Conservation (phyloP, 371 early-diverging fungal genomes). For the Mucor sp. region DNA sequence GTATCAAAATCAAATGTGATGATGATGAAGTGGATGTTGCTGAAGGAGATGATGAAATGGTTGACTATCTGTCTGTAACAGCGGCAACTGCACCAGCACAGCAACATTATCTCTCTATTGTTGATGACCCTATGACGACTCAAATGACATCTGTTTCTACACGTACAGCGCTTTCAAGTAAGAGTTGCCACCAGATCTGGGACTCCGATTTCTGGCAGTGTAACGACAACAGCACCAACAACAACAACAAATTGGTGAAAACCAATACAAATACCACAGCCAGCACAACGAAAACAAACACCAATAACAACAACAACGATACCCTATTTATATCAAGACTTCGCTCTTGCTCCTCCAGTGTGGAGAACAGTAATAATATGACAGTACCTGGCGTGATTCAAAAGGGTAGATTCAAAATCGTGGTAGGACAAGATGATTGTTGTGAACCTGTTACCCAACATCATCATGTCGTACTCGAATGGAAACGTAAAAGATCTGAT, state of each 20-base stretch:
- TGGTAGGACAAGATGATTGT: slow-evolving; percentile 33
- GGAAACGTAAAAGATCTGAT: slow-evolving; percentile 47
- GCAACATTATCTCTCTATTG: not conserved
- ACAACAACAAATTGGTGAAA: slow-evolving; percentile 8
- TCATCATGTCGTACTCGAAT: slow-evolving; percentile 39
- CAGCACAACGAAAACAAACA: not conserved
- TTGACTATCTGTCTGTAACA: not conserved
- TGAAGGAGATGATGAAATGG: not conserved
- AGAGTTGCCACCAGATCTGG: slow-evolving; percentile 41
- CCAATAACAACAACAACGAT: slow-evolving; percentile 10
- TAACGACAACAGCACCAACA: slow-evolving; percentile 4
- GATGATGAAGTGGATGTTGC: not conserved
- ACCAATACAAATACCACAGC: not conserved
- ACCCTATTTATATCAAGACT: slow-evolving; percentile 27
- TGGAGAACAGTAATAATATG: slow-evolving; percentile 4
- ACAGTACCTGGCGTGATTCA: slow-evolving; percentile 29
- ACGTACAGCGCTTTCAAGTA: slow-evolving; percentile 23
- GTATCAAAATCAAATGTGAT: slow-evolving; percentile 34
- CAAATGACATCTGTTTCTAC: slow-evolving; percentile 28
- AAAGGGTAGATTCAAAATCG: slow-evolving; percentile 48
- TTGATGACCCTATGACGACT: slow-evolving; percentile 8
- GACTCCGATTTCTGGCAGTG: slow-evolving; percentile 46
- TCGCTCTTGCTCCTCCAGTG: slow-evolving; percentile 7
- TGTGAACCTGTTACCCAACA: slow-evolving; percentile 32
- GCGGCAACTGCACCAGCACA: not conserved